Conservation (phyloP, 2,329 filamentous ascomycete species). For the Ploettnerulaceae sp. region DNA sequence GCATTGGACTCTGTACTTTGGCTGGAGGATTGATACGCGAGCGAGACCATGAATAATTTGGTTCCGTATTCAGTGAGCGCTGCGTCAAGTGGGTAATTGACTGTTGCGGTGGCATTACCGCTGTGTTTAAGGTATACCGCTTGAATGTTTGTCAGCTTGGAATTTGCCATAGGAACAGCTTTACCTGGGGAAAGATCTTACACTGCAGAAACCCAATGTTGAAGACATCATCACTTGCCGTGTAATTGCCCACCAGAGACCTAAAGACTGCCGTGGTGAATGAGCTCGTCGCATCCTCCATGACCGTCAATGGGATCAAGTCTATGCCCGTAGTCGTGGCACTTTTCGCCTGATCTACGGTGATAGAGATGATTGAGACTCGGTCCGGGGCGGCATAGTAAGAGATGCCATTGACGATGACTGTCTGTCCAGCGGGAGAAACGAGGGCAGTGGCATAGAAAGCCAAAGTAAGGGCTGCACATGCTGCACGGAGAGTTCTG, state of each 20-base stretch:
- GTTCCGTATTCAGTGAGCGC: slow-evolving; percentile 22
- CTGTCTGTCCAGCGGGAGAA: slow-evolving; percentile 15
- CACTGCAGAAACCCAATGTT: slow-evolving; percentile 28
- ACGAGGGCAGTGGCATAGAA: slow-evolving; percentile 5
- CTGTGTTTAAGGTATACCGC: slow-evolving; percentile 22
- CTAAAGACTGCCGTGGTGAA: slow-evolving; percentile 23
- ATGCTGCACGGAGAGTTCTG: background rate
- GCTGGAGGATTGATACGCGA: slow-evolving; percentile 16
- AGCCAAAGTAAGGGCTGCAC: background rate
- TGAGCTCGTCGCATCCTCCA: slow-evolving; percentile 14
- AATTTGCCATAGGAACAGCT: too few species aligned
- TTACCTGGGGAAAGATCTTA: too few species aligned
- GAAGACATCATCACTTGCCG: slow-evolving; percentile 28
- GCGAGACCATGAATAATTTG: slow-evolving; percentile 21
- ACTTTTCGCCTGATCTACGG: slow-evolving; percentile 12
- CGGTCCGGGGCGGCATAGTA: slow-evolving; percentile 31
- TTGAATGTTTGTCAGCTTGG: slow-evolving; percentile 11
- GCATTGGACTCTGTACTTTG: slow-evolving; percentile 15
- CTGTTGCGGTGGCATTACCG: slow-evolving; percentile 8
- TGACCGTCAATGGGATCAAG: slow-evolving; percentile 29
- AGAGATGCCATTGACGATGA: slow-evolving; percentile 32
- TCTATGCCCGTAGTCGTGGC: slow-evolving; percentile 18
- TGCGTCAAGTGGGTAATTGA: slow-evolving; percentile 16
- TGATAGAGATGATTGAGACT: slow-evolving; percentile 23
- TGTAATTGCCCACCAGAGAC: slow-evolving; percentile 23